phyloP scores from a whole-genome alignment of 495 filamentous ascomycete species.

The Penicillium egyptiacum region DNA sequence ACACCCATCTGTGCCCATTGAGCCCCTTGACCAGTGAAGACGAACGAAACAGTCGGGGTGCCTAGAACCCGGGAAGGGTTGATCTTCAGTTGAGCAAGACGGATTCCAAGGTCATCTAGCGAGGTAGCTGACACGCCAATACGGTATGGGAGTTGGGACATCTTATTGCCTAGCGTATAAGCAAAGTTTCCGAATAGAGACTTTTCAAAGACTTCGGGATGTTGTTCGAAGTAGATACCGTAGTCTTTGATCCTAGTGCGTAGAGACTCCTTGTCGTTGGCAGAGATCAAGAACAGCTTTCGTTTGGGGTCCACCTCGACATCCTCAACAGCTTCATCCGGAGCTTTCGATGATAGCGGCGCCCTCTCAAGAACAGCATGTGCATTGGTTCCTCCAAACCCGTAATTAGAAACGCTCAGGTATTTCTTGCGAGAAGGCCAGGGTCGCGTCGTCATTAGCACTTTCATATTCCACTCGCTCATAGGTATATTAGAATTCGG shows the following conservation, averaged over 20 bases:
- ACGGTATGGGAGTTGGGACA: slow-evolving; percentile 31
- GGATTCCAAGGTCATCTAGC: slow-evolving; percentile 26
- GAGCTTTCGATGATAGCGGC: slow-evolving; percentile 12
- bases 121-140: slow-evolving; percentile 27
- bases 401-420: slow-evolving; percentile 58
- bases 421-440: slow-evolving; percentile 36
- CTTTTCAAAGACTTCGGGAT: slow-evolving; percentile 34
- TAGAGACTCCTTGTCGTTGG: slow-evolving; percentile 34
- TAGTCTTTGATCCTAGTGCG: slow-evolving; percentile 27
- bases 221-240: slow-evolving; percentile 34
- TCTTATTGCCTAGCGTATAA: slow-evolving; percentile 30
- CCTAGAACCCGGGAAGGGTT: slow-evolving; percentile 24
- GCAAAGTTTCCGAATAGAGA: slow-evolving; percentile 31
- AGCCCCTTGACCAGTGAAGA: slow-evolving; percentile 47
- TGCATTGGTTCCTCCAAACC: slow-evolving; percentile 63
- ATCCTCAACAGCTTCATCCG: slow-evolving; percentile 15
- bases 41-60: slow-evolving; percentile 25
- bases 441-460: slow-evolving; percentile 17
- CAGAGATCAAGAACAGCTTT: slow-evolving; percentile 32
- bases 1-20: slow-evolving; percentile 43
- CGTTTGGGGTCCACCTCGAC: slow-evolving; percentile 25
- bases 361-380: slow-evolving; percentile 52
- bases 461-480: slow-evolving; percentile 30
- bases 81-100: slow-evolving; percentile 27
- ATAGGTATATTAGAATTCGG: slow-evolving; percentile 37